Evolutionary conservation across 805 yeast species (phyloP).

Genomic region (Clavispora vitiphila): DNA sequence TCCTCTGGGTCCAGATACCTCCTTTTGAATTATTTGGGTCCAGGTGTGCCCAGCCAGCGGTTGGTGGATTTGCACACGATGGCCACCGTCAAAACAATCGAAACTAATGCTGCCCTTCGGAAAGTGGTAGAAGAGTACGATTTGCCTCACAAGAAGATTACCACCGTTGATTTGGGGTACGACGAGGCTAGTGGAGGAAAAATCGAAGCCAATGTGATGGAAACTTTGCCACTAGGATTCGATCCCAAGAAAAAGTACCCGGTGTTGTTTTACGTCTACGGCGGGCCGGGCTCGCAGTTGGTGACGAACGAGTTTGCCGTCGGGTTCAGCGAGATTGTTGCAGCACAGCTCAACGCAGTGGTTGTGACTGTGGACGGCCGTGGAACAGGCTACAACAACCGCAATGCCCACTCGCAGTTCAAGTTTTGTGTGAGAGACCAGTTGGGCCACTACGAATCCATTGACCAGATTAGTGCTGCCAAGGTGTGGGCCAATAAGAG

Average conservation of each 20-base stretch:
- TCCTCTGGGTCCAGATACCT: conserved; percentile 75
- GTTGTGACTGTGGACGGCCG: conserved; percentile 96
- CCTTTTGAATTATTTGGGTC: conserved; percentile 70
- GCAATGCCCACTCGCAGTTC: conserved; percentile 41
- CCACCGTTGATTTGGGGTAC: conserved; percentile 49
- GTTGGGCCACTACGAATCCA: conserved; percentile 76
- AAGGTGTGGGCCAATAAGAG: conserved; percentile 54
- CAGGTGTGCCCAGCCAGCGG: conserved; percentile 73
- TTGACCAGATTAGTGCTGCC: conserved; percentile 86
- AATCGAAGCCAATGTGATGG: conserved; percentile 58
- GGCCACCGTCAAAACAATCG: conserved; percentile 37
- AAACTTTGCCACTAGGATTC: conserved; percentile 74
- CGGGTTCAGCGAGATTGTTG: conserved; percentile 67
- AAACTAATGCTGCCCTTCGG: conserved; percentile 42
- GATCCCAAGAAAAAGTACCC: conserved; percentile 66
- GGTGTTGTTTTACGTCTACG: conserved; percentile 82
- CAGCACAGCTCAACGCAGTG: conserved; percentile 73
- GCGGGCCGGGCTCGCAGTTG: conserved; percentile 92
- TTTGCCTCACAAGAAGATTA: conserved; percentile 51
- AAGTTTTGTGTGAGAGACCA: conserved; percentile 76
- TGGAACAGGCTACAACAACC: conserved; percentile 89
- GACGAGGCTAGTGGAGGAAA: conserved; percentile 44
- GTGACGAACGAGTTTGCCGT: conserved; percentile 60
- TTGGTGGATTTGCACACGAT: conserved; percentile 42
- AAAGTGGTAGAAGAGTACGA: conserved; percentile 39